Percentiles rank a stretch among this genome's conserved stretches.
Conservation (phyloP, 495 filamentous ascomycete species). For the Astrothelium subdiscretum region DNA sequence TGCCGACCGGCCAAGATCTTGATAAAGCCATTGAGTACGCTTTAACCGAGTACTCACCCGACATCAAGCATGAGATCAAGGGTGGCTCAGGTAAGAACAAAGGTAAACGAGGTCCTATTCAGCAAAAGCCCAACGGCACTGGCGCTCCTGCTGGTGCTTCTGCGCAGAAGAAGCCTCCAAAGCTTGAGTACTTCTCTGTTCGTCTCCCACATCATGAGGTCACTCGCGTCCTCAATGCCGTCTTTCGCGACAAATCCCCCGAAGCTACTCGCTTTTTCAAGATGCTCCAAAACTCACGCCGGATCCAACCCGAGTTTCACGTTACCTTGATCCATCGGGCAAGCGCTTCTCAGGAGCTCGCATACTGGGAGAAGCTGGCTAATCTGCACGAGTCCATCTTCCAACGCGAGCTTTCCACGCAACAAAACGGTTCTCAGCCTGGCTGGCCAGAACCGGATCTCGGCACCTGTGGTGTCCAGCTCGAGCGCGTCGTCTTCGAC, state of each 20-base stretch:
- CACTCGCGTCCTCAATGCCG: constrained; percentile 47
- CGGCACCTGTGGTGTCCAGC: constrained; percentile 41
- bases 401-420: constrained; percentile 5
- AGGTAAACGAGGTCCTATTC: not conserved
- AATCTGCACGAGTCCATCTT: constrained; percentile 17
- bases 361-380: constrained; percentile 61
- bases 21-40: constrained; percentile 70
- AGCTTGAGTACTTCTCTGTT: constrained; percentile 79
- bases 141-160: not conserved
- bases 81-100: constrained; percentile 23
- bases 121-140: not conserved
- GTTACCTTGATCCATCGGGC: constrained; percentile 85
- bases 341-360: constrained; percentile 40
- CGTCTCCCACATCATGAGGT: constrained; percentile 48
- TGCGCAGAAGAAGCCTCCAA: constrained; percentile 28
- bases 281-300: constrained; percentile 56
- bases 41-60: constrained; percentile 65
- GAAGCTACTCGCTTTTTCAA: constrained; percentile 55
- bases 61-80: constrained; percentile 60
- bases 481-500: constrained; percentile 69
- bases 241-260: constrained; percentile 45
- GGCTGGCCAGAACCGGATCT: constrained; percentile 30
- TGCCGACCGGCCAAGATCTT: constrained; percentile 62
- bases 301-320: constrained; percentile 80
- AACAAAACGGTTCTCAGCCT: not conserved